Conservation (phyloP, 768 basidiomycete species). For the Naganishia vaughanmartiniae region DNA sequence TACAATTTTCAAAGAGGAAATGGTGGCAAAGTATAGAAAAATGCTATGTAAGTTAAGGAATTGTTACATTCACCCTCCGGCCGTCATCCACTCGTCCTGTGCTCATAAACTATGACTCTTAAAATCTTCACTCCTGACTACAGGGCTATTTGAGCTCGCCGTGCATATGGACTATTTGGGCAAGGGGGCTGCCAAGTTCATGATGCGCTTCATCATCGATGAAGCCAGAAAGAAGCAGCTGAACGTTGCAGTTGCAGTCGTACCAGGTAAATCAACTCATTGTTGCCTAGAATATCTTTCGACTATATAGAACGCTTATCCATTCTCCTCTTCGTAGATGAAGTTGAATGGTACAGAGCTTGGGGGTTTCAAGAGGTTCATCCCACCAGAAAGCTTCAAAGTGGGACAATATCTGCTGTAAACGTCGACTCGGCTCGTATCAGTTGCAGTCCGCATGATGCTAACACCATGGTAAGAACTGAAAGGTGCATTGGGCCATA, state of each 20-base stretch:
- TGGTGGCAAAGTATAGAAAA: neutral
- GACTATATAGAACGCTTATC: neutral
- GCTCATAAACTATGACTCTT: no score
- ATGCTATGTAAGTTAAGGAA: neutral
- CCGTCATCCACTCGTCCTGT: no score
- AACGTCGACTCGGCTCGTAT: neutral
- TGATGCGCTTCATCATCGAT: neutral
- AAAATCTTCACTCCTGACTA: no score
- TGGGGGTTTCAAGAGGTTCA: neutral
- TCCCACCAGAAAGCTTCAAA: neutral
- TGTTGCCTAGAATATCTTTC: neutral
- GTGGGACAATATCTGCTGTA: neutral
- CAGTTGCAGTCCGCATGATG: no score
- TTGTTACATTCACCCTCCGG: neutral
- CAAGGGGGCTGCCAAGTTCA: neutral
- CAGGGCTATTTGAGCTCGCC: neutral
- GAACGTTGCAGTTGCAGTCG: neutral
- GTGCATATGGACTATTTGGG: neutral
- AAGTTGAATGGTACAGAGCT: neutral
- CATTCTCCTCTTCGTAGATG: no score
- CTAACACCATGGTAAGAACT: no score
- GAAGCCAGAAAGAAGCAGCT: neutral
- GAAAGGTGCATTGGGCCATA: no score
- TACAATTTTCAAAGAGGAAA: neutral
- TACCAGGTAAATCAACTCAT: neutral